Evolutionary conservation across 1,284 basidiomycete genomes (phyloP).

Genomic region (Schizophyllum commune): DNA sequence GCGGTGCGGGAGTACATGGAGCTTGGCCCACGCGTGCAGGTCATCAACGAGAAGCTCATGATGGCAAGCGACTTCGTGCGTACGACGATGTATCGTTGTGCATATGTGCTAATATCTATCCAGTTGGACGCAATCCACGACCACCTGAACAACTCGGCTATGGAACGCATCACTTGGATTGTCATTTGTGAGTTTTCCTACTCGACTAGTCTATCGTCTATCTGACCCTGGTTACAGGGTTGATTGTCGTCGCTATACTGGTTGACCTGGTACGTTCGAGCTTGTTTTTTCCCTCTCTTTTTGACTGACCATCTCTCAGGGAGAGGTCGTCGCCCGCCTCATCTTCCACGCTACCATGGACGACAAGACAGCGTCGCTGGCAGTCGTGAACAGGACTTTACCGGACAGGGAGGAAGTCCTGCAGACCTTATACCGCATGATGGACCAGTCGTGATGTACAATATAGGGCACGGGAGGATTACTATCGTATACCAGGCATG

Average conservation of each 20-base stretch:
- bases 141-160: conserved; percentile 85
- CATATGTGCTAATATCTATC: conserved; percentile 6
- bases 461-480: neutral
- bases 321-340: conserved; percentile 79
- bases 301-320: conserved; percentile 30
- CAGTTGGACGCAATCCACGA: conserved; percentile 91
- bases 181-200: conserved; percentile 71
- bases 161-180: conserved; percentile 93
- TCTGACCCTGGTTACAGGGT: conserved; percentile 31
- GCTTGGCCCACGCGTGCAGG: conserved; percentile 78
- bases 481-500: no score
- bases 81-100: conserved; percentile 12
- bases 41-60: conserved; percentile 83
- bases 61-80: conserved; percentile 84
- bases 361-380: conserved; percentile 6
- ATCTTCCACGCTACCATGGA: conserved; percentile 51
- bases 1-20: conserved; percentile 95
- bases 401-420: conserved; percentile 32
- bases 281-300: neutral
- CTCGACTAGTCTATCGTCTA: neutral
- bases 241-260: conserved; percentile 83
- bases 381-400: conserved; percentile 3
- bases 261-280: conserved; percentile 61
- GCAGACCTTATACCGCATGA: conserved; percentile 33
- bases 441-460: conserved; percentile 11